phyloP scores from a whole-genome alignment of 2,329 filamentous ascomycete species.

The Ophiostoma tasmaniense region DNA sequence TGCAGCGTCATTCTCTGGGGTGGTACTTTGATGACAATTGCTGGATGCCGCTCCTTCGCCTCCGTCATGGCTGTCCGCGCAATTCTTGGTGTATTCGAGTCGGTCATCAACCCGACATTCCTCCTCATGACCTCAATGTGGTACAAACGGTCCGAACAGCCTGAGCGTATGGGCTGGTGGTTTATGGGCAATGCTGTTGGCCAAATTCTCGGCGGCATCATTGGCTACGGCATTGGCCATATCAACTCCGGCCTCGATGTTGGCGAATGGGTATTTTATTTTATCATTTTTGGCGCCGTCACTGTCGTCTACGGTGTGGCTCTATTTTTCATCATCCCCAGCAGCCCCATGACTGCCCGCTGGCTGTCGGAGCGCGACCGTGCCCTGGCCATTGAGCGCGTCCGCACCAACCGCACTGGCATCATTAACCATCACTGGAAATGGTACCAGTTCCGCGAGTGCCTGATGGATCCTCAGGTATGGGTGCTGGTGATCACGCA shows the following conservation, averaged over 20 bases:
- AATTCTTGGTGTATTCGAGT: conserved; percentile 56
- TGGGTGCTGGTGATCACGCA: conserved; percentile 31
- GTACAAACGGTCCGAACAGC: conserved; percentile 52
- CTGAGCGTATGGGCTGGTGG: neutral
- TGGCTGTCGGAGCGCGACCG: conserved; percentile 51
- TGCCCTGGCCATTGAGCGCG: conserved; percentile 43
- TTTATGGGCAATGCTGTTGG: neutral
- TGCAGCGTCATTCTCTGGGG: too few relatives aligned
- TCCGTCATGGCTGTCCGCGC: too few relatives aligned
- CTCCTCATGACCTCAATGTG: conserved; percentile 59
- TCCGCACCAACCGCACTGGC: conserved; percentile 58
- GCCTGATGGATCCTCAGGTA: conserved; percentile 31
- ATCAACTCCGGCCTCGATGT: neutral
- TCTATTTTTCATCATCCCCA: conserved; percentile 42
- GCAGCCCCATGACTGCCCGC: conserved; percentile 33
- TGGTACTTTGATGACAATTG: too few relatives aligned
- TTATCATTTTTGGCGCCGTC: conserved; percentile 44
- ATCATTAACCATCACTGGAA: conserved; percentile 61
- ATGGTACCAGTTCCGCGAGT: conserved; percentile 46
- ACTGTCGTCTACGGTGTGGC: conserved; percentile 39
- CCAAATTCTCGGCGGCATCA: neutral
- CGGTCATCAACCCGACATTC: conserved; percentile 39
- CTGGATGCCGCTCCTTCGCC: too few relatives aligned
- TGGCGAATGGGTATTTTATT: conserved; percentile 52
- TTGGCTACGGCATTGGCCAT: neutral